These are phyloP conservation scores for Suhomyces guaymorum DNA, from an alignment of 1,139 yeast genomes.

Conservation along the genomic window DNA sequence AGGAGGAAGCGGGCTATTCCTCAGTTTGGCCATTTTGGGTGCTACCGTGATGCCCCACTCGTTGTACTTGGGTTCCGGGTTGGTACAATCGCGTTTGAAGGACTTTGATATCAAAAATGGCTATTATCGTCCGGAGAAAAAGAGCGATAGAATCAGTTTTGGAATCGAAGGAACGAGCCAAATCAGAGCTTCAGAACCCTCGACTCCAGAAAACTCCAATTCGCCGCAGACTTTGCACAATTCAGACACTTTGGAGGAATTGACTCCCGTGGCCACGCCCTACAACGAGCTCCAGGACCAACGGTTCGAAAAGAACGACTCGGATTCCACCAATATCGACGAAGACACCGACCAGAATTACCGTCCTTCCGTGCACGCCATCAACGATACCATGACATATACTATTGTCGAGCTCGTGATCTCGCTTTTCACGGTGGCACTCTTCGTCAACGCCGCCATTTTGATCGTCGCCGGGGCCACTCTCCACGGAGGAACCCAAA, in stretches of 20 bases:
- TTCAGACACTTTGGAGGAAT: no score
- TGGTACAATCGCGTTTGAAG: slow-evolving; percentile 84
- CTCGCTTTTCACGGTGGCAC: slow-evolving; percentile 75
- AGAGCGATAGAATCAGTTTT: slow-evolving; percentile 3
- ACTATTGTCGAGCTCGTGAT: slow-evolving; percentile 76
- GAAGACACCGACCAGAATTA: slow-evolving; percentile 36
- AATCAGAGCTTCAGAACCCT: neutral
- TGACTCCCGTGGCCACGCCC: slow-evolving; percentile 17
- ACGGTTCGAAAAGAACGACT: slow-evolving; percentile 17
- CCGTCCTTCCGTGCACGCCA: slow-evolving; percentile 71
- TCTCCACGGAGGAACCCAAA: slow-evolving; percentile 27
- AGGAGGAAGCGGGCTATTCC: slow-evolving; percentile 70
- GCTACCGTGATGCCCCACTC: slow-evolving; percentile 99
- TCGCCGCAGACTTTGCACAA: no score
- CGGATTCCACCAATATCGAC: slow-evolving; percentile 13
- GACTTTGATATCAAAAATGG: slow-evolving; percentile 78
- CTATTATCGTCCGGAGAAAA: slow-evolving; percentile 33
- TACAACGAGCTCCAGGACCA: slow-evolving; percentile 7
- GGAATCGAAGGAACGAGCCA: slow-evolving; percentile 6
- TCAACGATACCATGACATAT: slow-evolving; percentile 65
- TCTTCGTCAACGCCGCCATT: slow-evolving; percentile 83
- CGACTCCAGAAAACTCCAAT: slow-evolving; percentile 7
- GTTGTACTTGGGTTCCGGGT: slow-evolving; percentile 84
- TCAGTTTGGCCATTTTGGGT: slow-evolving; percentile 88
- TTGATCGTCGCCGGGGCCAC: slow-evolving; percentile 86